phyloP scores from a whole-genome alignment of 176 grass and related monocot genomes.

The Elymus sibiricus region DNA sequence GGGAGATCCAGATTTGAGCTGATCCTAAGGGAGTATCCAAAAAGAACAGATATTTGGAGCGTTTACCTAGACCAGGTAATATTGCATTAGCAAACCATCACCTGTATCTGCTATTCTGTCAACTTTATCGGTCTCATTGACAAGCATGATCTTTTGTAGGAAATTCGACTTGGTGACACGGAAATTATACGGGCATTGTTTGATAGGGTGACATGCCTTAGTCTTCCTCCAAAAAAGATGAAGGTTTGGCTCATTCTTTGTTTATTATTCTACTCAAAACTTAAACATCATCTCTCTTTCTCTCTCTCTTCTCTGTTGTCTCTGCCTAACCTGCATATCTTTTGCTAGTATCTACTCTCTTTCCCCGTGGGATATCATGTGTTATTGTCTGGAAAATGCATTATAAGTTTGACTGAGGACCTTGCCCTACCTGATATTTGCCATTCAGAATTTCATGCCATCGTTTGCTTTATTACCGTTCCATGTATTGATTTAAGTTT shows the following conservation, averaged over 20 bases:
- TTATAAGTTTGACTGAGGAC: background rate
- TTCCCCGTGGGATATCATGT: background rate
- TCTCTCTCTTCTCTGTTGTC: background rate
- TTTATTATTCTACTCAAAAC: background rate
- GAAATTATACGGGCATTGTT: slow-evolving; percentile 72
- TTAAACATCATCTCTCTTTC: background rate
- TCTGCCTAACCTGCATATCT: background rate
- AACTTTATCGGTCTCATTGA: slow-evolving; percentile 24
- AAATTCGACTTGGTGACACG: slow-evolving; percentile 70
- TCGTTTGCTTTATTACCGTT: background rate
- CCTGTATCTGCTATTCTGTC: slow-evolving; percentile 15
- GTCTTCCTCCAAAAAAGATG: slow-evolving; percentile 95
- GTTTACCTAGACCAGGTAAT: slow-evolving; percentile 96
- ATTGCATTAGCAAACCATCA: slow-evolving; percentile 5
- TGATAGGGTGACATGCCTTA: slow-evolving; percentile 77
- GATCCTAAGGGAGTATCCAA: slow-evolving; percentile 81
- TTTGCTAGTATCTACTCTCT: background rate
- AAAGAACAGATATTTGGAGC: slow-evolving; percentile 95
- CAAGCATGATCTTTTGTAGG: slow-evolving; percentile 36
- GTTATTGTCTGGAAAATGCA: background rate
- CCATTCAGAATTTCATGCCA: background rate
- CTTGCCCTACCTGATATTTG: background rate
- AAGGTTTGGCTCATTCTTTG: slow-evolving; percentile 46
- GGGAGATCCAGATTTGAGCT: slow-evolving; percentile 93
- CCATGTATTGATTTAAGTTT: background rate